Evolutionary conservation across 176 grass and related monocot genomes (phyloP).

Genomic region (Eragrostis curvula): DNA sequence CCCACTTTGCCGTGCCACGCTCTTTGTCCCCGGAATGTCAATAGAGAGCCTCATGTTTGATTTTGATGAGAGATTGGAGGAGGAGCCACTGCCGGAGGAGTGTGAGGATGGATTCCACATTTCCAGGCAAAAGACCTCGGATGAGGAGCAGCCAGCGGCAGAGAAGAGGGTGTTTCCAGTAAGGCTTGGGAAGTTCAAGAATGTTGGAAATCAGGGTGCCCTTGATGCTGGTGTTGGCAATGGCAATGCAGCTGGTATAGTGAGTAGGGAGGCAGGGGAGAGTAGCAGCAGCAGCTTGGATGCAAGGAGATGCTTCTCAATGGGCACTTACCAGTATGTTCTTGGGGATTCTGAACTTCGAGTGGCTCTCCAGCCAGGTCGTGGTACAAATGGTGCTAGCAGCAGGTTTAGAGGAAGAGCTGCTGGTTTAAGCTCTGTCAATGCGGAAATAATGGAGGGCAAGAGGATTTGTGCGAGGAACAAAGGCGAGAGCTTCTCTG

Average conservation of each 20-base stretch:
- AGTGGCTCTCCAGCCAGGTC: slow-evolving; percentile 48
- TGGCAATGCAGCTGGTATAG: slow-evolving; percentile 27
- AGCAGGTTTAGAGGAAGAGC: slow-evolving; percentile 43
- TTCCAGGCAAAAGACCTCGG: slow-evolving; percentile 11
- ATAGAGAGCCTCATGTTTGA: slow-evolving; percentile 46
- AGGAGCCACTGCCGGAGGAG: slow-evolving; percentile 27
- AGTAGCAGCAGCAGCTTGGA: slow-evolving; percentile 71
- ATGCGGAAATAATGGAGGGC: slow-evolving; percentile 47
- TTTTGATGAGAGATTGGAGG: slow-evolving; percentile 52
- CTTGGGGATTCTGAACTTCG: slow-evolving; percentile 60
- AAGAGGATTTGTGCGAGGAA: slow-evolving; percentile 52
- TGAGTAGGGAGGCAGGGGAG: slow-evolving; percentile 53
- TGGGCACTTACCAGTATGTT: slow-evolving; percentile 81
- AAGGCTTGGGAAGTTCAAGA: slow-evolving; percentile 74
- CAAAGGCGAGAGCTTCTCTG: slow-evolving; percentile 74
- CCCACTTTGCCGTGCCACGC: slow-evolving; percentile 61
- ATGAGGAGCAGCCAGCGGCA: slow-evolving; percentile 35
- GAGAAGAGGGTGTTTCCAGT: slow-evolving; percentile 58
- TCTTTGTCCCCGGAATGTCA: slow-evolving; percentile 45
- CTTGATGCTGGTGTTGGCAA: not conserved
- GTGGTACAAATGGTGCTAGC: slow-evolving; percentile 10
- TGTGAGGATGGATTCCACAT: slow-evolving; percentile 28
- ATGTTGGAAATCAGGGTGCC: slow-evolving; percentile 39
- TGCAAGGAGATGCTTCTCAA: slow-evolving; percentile 75
- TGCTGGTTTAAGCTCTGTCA: slow-evolving; percentile 31